Conservation (phyloP, 2,329 filamentous ascomycete genomes). For the Alternaria incomplexa region DNA sequence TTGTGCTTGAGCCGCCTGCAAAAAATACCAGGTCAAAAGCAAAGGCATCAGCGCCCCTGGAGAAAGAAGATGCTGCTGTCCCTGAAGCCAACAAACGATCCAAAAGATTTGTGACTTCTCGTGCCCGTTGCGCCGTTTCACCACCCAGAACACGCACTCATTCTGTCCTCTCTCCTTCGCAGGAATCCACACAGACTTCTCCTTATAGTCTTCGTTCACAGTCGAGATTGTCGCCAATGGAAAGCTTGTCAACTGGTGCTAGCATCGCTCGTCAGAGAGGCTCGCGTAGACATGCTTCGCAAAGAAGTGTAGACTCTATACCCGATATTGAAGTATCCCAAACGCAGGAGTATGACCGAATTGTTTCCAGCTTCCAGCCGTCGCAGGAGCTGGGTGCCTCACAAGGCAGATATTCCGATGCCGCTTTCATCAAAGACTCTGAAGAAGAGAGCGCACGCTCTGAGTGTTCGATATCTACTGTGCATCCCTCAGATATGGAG, state of each 20-base stretch:
- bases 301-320: conserved; percentile 15
- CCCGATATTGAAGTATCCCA: conserved; percentile 9
- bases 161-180: conserved; percentile 27
- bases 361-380: conserved; percentile 22
- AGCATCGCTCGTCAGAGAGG: conserved; percentile 4
- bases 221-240: conserved; percentile 33
- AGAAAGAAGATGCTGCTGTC: conserved; percentile 18
- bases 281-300: conserved; percentile 19
- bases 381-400: conserved; percentile 34
- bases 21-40: conserved; percentile 43
- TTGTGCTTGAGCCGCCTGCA: conserved; percentile 31
- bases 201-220: conserved; percentile 39
- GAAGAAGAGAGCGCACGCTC: conserved; percentile 39
- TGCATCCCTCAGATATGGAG: conserved; percentile 25
- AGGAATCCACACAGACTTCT: conserved; percentile 25
- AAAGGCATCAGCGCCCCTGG: conserved; percentile 30
- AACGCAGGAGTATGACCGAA: conserved; percentile 16
- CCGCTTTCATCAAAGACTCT: conserved; percentile 38
- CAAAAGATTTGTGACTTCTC: conserved; percentile 22
- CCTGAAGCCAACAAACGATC: conserved; percentile 19
- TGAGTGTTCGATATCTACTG: conserved; percentile 36
- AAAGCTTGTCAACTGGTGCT: conserved; percentile 1
- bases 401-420: conserved; percentile 30
- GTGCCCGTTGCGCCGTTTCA: conserved; percentile 21
- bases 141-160: conserved; percentile 22